A percentile compares a stretch with the other conserved stretches of the same genome.
phyloP scores from a whole-genome alignment of 2,329 filamentous ascomycete genomes.

The Teratosphaeria nubilosa region DNA sequence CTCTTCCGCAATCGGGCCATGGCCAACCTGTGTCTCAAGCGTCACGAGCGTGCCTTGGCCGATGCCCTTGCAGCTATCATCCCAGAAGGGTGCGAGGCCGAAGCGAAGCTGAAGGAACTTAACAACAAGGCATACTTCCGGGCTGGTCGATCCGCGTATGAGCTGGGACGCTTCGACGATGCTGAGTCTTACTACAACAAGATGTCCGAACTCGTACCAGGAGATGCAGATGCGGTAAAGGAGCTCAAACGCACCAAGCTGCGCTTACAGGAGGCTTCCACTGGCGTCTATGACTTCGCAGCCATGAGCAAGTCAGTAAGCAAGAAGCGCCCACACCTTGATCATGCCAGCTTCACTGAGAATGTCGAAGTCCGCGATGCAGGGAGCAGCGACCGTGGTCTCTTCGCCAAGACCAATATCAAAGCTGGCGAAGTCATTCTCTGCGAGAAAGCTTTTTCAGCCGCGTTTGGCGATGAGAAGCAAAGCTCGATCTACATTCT shows the following conservation, averaged over 20 bases:
- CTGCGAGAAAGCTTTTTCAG: slow-evolving; percentile 23
- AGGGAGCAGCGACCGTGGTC: slow-evolving; percentile 28
- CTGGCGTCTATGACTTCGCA: slow-evolving; percentile 15
- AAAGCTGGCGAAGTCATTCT: slow-evolving; percentile 33
- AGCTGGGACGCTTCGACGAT: slow-evolving; percentile 10
- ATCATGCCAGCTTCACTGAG: slow-evolving; percentile 12
- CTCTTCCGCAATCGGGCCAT: slow-evolving; percentile 16
- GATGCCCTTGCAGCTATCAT: neutral
- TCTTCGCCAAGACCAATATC: slow-evolving; percentile 33
- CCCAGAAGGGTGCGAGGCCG: neutral
- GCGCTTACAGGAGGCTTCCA: slow-evolving; percentile 12
- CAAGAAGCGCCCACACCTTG: slow-evolving; percentile 4
- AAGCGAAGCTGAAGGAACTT: neutral
- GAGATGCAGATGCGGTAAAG: slow-evolving; percentile 5
- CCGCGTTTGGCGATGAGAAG: slow-evolving; percentile 5
- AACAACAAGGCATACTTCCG: slow-evolving; percentile 16
- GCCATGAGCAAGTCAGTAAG: slow-evolving; percentile 5
- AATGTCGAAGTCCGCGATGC: slow-evolving; percentile 10
- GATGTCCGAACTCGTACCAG: slow-evolving; percentile 5
- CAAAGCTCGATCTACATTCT: slow-evolving; percentile 3
- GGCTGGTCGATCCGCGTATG: slow-evolving; percentile 17
- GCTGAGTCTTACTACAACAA: slow-evolving; percentile 5
- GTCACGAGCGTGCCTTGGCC: slow-evolving; percentile 9
- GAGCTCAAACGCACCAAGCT: slow-evolving; percentile 5
- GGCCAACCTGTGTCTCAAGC: slow-evolving; percentile 9